Base-by-base conservation (phyloP, 345 rosid species). In the Salix purpurea region DNA sequence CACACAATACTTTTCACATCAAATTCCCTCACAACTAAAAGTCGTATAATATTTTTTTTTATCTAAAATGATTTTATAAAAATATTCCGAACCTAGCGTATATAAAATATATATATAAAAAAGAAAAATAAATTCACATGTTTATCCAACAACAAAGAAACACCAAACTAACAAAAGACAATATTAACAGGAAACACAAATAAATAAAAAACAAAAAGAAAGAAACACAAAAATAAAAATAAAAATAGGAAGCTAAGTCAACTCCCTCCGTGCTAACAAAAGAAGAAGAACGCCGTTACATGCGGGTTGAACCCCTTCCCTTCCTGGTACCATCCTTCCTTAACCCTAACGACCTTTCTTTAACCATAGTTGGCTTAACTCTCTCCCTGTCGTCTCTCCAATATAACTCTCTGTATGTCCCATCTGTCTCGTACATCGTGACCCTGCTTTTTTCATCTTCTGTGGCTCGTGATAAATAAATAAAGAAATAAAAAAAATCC, bases 211-310 rank as follows among this genome's bases (percentile, higher is more conserved):
- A 60, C 8, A 5, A 40, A 6, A 23, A 54, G 12, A n/a, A 2
- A 46, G 32, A 67, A 52, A 50, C 28, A 32, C 34, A 69, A 48
- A 73, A 68, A 2, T 39, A 10, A 10, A 40, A 39, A 40, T 10
- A 40, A 12, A 10, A 14, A 26, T 24, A 40, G 44, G 85, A 7
- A 58, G 48, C 19, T 56, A 4, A n/a, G 71, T 26, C 46, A 37
- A 46, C 15, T n/a, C 71, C 12, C 40, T 37, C 75, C 77, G 58
- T 65, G 54, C 48, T n/a, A 28, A 10, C 7, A 18, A 14, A 0
- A 11, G 24, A 6, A 18, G 7, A 0, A 11, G 24, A 6, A 71
- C 81, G 82, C 70, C 82, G 87, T 79, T 82, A 71, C 54, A 34
- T 6, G 28, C 62, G 69, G 72, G 50, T 42, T 37, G 10, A 61